phyloP scores from a whole-genome alignment of 2,329 filamentous ascomycete genomes.

The Westerdykella sp. region DNA sequence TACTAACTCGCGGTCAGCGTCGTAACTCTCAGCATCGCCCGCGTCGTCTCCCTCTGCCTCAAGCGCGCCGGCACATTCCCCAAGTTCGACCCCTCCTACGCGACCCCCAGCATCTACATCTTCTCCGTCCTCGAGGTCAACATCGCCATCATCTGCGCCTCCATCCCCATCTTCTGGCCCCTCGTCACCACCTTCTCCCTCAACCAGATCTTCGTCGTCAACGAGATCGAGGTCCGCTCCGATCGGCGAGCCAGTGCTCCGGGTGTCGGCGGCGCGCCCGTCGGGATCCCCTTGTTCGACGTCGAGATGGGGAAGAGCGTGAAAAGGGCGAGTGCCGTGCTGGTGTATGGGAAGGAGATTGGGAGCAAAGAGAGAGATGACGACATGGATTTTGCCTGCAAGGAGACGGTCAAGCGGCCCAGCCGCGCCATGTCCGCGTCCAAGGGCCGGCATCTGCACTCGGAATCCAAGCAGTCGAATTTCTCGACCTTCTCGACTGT shows the following conservation, averaged over 20 bases:
- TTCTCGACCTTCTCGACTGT: neutral
- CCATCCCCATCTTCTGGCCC: slow-evolving; percentile 37
- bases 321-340: neutral
- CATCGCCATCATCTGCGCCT: slow-evolving; percentile 34
- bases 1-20: slow-evolving; percentile 13
- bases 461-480: neutral
- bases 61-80: slow-evolving; percentile 29
- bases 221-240: slow-evolving; percentile 33
- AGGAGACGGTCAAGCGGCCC: neutral
- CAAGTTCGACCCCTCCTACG: slow-evolving; percentile 25
- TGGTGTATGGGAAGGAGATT: no score
- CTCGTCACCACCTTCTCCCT: slow-evolving; percentile 22
- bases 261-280: neutral
- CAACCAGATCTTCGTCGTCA: slow-evolving; percentile 36
- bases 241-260: slow-evolving; percentile 12
- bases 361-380: neutral
- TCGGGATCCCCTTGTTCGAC: neutral
- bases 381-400: neutral
- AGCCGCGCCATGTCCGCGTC: neutral
- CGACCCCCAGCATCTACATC: slow-evolving; percentile 15
- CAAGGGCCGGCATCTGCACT: neutral
- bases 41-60: slow-evolving; percentile 23
- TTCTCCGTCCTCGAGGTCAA: slow-evolving; percentile 35
- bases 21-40: slow-evolving; percentile 22
- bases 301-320: neutral